phyloP scores from a whole-genome alignment of 2,329 filamentous ascomycete genomes.

The Amesomyces nigricolor region DNA sequence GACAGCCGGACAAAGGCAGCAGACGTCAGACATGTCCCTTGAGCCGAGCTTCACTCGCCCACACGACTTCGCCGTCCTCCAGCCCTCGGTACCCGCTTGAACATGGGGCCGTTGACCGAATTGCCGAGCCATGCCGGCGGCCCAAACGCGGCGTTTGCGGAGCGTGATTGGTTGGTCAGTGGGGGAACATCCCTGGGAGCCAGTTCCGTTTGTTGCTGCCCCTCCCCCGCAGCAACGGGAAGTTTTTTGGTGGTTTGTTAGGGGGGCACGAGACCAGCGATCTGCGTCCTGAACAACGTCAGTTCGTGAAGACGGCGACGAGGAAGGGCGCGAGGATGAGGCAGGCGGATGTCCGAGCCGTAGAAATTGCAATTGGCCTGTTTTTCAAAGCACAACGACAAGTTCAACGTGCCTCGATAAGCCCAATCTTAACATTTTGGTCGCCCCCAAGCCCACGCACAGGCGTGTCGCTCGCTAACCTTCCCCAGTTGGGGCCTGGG shows the following conservation, averaged over 20 bases:
- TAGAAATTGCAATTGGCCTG: neutral
- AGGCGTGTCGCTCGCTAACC: neutral
- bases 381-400: no score
- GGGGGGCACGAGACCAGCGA: neutral
- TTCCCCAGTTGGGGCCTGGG: neutral
- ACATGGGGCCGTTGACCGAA: conserved; percentile 41
- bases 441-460: no score
- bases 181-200: neutral
- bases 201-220: conserved; percentile 2
- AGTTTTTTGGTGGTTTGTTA: neutral
- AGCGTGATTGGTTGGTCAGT: conserved; percentile 7
- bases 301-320: neutral
- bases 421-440: neutral
- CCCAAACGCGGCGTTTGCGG: neutral
- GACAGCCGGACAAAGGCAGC: no score
- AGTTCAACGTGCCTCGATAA: no score
- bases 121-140: conserved; percentile 35
- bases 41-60: conserved; percentile 15
- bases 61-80: conserved; percentile 4
- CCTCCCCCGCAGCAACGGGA: conserved; percentile 20
- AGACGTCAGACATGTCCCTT: conserved; percentile 3
- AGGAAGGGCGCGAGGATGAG: neutral
- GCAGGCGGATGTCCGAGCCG: no score
- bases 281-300: conserved; percentile 11
- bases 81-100: conserved; percentile 1